phyloP scores from a whole-genome alignment of 805 yeast genomes.

The Lachancea cidri region DNA sequence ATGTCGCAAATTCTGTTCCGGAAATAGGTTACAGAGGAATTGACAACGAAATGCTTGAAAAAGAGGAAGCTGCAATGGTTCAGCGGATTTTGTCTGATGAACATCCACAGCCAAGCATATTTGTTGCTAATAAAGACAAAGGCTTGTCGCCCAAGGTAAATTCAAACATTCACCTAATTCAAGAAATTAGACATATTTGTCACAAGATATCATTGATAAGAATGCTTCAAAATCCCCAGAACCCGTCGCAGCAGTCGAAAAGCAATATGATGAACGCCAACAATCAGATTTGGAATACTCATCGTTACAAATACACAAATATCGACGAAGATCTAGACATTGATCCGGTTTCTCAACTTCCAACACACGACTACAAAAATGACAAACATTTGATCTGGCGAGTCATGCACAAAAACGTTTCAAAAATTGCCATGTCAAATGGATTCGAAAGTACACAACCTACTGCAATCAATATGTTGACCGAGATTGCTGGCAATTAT shows the following conservation, averaged over 20 bases:
- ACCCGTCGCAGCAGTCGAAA: slow-evolving; percentile 17
- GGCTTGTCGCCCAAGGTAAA: slow-evolving; percentile 61
- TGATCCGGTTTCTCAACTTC: slow-evolving; percentile 75
- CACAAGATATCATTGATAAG: slow-evolving; percentile 83
- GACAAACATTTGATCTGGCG: slow-evolving; percentile 58
- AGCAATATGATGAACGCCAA: slow-evolving; percentile 13
- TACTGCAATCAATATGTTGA: slow-evolving; percentile 67
- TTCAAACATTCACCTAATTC: slow-evolving; percentile 71
- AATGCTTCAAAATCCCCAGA: slow-evolving; percentile 80
- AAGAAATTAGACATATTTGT: slow-evolving; percentile 81
- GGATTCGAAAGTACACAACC: slow-evolving; percentile 87
- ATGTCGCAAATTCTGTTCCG: slow-evolving; percentile 76
- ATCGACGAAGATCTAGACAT: slow-evolving; percentile 61
- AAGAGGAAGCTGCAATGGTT: slow-evolving; percentile 41
- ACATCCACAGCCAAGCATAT: slow-evolving; percentile 32
- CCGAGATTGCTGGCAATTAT: slow-evolving; percentile 80
- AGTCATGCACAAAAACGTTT: slow-evolving; percentile 61
- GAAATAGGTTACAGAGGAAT: slow-evolving; percentile 50
- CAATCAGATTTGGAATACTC: slow-evolving; percentile 16
- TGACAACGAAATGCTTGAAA: slow-evolving; percentile 42
- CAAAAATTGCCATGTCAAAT: slow-evolving; percentile 81
- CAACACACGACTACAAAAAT: slow-evolving; percentile 55
- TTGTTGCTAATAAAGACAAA: slow-evolving; percentile 38
- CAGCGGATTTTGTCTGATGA: slow-evolving; percentile 37
- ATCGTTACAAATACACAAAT: slow-evolving; percentile 34